These are phyloP conservation scores for Euphrasia arctica DNA, from an alignment of 305 asterid genomes.

Conservation along the genomic window DNA sequence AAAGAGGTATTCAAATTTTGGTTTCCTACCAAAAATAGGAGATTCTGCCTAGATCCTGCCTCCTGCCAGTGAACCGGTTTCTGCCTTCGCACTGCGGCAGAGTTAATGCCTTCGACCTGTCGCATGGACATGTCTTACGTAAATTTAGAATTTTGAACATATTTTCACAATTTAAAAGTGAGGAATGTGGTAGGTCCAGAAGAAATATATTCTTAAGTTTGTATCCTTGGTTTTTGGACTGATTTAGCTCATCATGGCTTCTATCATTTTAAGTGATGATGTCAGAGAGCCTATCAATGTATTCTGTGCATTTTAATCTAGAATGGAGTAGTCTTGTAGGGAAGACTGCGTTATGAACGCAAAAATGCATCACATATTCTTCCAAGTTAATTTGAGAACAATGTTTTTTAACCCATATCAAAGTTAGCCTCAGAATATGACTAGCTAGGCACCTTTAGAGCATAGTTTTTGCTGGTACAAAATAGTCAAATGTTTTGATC, in stretches of 20 bases:
- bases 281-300: background rate
- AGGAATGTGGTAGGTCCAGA: background rate
- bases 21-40: too few species aligned
- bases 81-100: too few species aligned
- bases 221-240: constrained; percentile 10
- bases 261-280: background rate
- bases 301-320: background rate
- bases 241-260: constrained; percentile 13
- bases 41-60: too few species aligned
- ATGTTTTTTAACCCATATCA: too few species aligned
- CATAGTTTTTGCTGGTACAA: too few species aligned
- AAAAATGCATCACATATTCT: background rate
- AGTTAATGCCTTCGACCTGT: too few species aligned
- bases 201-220: background rate
- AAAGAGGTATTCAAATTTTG: too few species aligned
- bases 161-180: background rate
- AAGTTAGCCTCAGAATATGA: too few species aligned
- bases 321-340: background rate
- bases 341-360: background rate
- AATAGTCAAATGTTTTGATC: too few species aligned
- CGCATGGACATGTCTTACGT: constrained; percentile 11
- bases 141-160: background rate
- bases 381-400: too few species aligned
- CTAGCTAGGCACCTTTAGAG: too few species aligned
- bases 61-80: too few species aligned